Conservation (phyloP, 2,329 filamentous ascomycete genomes). For the Ophiocordyceps australis region DNA sequence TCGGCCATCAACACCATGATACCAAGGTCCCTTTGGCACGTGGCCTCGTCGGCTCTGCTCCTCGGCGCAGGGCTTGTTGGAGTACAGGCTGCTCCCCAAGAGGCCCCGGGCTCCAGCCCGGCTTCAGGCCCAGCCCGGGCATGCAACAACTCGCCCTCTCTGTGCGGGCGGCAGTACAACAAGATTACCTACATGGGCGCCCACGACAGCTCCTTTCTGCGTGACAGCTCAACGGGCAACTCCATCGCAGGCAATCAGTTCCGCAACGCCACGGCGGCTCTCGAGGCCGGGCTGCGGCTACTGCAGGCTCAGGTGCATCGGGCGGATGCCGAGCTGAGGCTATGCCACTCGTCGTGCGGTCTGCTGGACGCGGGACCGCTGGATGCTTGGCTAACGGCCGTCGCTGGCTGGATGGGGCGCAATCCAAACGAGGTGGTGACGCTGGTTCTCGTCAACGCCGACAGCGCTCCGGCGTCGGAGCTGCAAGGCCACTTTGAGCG, state of each 20-base stretch:
- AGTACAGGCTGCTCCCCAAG: constrained; percentile 9
- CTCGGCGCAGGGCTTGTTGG: too few species aligned
- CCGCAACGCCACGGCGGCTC: constrained; percentile 52
- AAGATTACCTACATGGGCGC: constrained; percentile 64
- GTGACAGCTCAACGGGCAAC: constrained; percentile 41
- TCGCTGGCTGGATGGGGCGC: constrained; percentile 50
- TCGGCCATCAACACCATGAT: too few species aligned
- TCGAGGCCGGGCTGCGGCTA: constrained; percentile 53
- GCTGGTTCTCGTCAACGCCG: constrained; percentile 53
- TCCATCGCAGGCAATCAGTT: constrained; percentile 55
- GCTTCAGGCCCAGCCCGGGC: too few species aligned
- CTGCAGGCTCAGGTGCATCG: constrained; percentile 57
- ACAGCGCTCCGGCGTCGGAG: constrained; percentile 32
- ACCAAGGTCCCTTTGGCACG: too few species aligned
- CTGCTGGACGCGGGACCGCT: constrained; percentile 53
- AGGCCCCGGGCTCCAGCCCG: constrained; percentile 2
- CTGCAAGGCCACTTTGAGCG: constrained; percentile 35
- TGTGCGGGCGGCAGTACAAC: constrained; percentile 56
- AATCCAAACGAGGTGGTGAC: constrained; percentile 64
- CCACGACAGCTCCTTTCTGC: constrained; percentile 56
- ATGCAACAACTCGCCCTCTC: constrained; percentile 66
- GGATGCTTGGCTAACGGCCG: constrained; percentile 40
- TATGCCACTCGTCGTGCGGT: constrained; percentile 53
- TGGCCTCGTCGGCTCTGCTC: too few species aligned
- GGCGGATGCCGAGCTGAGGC: constrained; percentile 34